Base-by-base conservation (phyloP, 2,329 filamentous ascomycete species). In the Tolypocladium album region DNA sequence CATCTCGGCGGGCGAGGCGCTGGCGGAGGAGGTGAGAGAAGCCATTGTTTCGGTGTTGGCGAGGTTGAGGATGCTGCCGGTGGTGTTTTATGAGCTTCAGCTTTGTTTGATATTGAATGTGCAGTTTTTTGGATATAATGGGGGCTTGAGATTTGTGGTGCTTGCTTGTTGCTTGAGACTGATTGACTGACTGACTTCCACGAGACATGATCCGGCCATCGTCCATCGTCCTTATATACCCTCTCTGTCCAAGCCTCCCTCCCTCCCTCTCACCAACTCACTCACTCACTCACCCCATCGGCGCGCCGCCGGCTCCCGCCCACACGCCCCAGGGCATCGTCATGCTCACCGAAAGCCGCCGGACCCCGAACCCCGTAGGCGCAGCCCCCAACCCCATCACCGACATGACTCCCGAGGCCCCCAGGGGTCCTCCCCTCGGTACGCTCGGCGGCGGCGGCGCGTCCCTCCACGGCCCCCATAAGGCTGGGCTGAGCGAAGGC, bases 1-100 rank as follows among this genome's bases (percentile, higher is more conserved):
- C 67, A 72, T 66, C 59, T 70, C 61, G 57, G 63, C 65, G 62
- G 66, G 65, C 64, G 66, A 64, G 60, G 63, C 61, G 56, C 60
- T 59, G 42, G 67, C 65, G 59, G 66, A 66, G 62, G 67, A 65
- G 59, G 64, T 64, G 60, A 59, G 61, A 62, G 68, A 61, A 24
- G 63, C 58, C 63, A 63, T 65, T 60, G 47, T 58, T 50, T 17
- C 27, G 24, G 40, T 31, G 2, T 59, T 50, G 39, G 20, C 4
- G 39, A 45, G 57, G 1, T 13, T n/a, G 45, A 12, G 6, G 20
- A 20, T 39, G n/a, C 13, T 24, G 40, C 45, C 31, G 20, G 27
- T 50, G 40, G 27, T 71, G 65, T 11, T 36, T 38, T 31, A 36
- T 38, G 50, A 36, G 50, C 3, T 12, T 36, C 17, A 9, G 20